These are phyloP conservation scores for Triangularia setosa DNA, from an alignment of 2,329 filamentous ascomycete species.

Conservation along the genomic window DNA sequence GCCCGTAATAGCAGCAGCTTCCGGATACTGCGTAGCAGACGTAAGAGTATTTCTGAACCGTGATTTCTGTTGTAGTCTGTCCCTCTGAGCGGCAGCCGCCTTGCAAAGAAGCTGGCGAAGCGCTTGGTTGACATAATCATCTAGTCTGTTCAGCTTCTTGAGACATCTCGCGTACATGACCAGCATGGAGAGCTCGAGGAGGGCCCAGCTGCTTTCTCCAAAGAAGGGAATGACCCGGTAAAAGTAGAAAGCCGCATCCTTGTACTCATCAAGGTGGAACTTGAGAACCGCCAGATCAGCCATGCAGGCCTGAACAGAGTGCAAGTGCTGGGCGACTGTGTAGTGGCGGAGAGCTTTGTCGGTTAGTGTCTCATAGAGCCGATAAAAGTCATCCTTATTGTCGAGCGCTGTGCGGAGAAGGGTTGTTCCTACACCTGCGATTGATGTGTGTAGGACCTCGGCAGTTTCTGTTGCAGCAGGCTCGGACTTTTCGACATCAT, in stretches of 20 bases:
- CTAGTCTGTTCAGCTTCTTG: conserved; percentile 67
- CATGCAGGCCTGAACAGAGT: conserved; percentile 72
- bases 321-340: conserved; percentile 70
- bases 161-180: conserved; percentile 83
- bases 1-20: conserved; percentile 42
- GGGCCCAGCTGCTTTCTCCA: conserved; percentile 70
- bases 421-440: conserved; percentile 50
- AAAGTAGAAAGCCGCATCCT: conserved; percentile 72
- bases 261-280: conserved; percentile 70
- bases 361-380: conserved; percentile 71
- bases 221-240: conserved; percentile 75
- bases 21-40: conserved; percentile 28
- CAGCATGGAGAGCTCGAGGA: conserved; percentile 77
- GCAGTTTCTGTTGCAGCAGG: conserved; percentile 10
- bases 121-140: conserved; percentile 73
- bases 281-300: conserved; percentile 85
- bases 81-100: conserved; percentile 53
- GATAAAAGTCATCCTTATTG: conserved; percentile 61
- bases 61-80: conserved; percentile 41
- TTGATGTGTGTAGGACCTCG: conserved; percentile 21
- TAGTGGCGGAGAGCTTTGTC: conserved; percentile 81
- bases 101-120: conserved; percentile 71
- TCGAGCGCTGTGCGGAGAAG: conserved; percentile 59
- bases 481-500: conserved; percentile 30
- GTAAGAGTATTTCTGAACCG: conserved; percentile 31